Conservation (phyloP, 2,329 filamentous ascomycete species). For the Sarocladium oryzae region DNA sequence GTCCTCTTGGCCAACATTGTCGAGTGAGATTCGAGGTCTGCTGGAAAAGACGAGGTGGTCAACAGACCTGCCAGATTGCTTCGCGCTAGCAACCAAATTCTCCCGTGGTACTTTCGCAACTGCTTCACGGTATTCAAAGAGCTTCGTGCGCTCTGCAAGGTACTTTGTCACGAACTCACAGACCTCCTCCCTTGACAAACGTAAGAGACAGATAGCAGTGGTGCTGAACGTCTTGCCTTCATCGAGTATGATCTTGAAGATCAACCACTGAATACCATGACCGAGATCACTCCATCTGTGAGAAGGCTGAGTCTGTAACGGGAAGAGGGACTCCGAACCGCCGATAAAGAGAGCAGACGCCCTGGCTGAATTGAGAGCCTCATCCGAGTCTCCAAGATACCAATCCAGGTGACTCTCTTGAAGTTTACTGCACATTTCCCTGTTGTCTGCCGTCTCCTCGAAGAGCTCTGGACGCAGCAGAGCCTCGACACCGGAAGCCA, state of each 20-base stretch:
- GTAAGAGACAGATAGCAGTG: slow-evolving; percentile 14
- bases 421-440: too few relatives aligned
- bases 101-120: slow-evolving; percentile 9
- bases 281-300: slow-evolving; percentile 19
- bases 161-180: slow-evolving; percentile 18
- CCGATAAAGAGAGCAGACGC: neutral
- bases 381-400: neutral
- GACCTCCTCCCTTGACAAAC: slow-evolving; percentile 16
- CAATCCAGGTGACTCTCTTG: neutral
- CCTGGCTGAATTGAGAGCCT: neutral
- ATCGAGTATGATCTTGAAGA: slow-evolving; percentile 17
- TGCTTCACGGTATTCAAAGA: slow-evolving; percentile 15
- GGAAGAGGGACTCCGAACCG: neutral
- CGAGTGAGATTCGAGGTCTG: slow-evolving; percentile 20
- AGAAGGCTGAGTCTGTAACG: neutral
- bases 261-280: slow-evolving; percentile 20
- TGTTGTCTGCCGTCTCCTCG: too few relatives aligned
- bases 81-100: neutral
- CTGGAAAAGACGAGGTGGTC: slow-evolving; percentile 12
- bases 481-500: neutral
- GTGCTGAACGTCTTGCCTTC: slow-evolving; percentile 7
- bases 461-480: neutral
- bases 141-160: slow-evolving; percentile 14
- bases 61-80: slow-evolving; percentile 9
- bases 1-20: slow-evolving; percentile 15